Conservation (phyloP, 345 rosid species). For the Brassica carinata region DNA sequence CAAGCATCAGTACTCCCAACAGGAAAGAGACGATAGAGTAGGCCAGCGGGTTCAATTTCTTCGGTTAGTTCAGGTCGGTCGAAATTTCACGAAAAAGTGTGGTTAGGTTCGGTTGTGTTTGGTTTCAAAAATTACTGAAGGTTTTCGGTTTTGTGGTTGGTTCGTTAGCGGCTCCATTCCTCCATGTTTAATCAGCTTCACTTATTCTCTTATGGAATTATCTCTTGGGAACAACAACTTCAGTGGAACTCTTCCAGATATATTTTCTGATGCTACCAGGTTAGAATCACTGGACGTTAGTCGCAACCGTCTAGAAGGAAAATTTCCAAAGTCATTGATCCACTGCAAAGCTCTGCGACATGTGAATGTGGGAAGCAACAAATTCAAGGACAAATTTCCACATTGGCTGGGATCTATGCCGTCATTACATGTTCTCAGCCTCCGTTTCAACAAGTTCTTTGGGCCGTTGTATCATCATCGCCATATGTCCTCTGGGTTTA, state of each 20-base stretch:
- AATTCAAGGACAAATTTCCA: constrained; percentile 19
- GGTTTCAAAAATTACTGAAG: no score
- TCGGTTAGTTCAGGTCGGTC: no score
- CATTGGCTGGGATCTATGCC: no score
- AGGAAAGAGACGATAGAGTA: no score
- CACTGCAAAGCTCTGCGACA: constrained; percentile 37
- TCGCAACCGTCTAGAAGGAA: constrained; percentile 38
- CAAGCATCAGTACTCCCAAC: no score
- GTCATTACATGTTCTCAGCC: constrained; percentile 9
- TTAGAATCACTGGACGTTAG: constrained; percentile 1
- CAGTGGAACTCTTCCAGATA: constrained; percentile 23
- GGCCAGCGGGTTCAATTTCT: no score
- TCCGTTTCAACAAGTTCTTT: constrained; percentile 45
- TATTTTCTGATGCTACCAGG: neutral
- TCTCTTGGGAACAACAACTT: neutral
- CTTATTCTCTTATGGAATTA: neutral
- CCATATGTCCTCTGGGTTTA: neutral
- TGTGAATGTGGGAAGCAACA: constrained; percentile 46
- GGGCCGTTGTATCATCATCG: constrained; percentile 38
- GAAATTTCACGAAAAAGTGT: no score
- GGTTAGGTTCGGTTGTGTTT: no score
- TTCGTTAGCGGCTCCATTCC: constrained; percentile 33
- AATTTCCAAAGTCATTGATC: constrained; percentile 8
- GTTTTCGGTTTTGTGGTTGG: no score
- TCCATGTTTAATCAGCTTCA: constrained; percentile 10